These are phyloP conservation scores for Saitozyma sp. DNA, from an alignment of 768 basidiomycete species.

Conservation along the genomic window DNA sequence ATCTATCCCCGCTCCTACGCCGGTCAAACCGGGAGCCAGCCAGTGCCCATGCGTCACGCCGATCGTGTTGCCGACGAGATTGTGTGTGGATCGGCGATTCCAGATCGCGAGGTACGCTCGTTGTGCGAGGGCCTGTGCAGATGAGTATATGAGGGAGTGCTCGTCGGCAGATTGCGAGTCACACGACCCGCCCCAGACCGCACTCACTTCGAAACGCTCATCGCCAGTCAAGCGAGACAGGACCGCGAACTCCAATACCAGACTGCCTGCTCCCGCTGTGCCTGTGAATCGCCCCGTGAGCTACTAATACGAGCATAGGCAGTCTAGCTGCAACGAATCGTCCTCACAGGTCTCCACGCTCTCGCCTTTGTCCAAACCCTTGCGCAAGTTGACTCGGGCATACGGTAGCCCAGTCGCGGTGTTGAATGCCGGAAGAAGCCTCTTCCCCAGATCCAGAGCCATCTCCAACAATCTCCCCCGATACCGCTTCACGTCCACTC, in stretches of 20 bases:
- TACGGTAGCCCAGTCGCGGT: constrained; percentile 90
- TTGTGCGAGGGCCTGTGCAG: constrained; percentile 65
- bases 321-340: neutral
- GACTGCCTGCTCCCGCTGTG: constrained; percentile 86
- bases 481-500: constrained; percentile 70
- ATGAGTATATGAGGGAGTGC: neutral
- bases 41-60: constrained; percentile 77
- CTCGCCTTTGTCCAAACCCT: constrained; percentile 75
- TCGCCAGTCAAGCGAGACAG: constrained; percentile 88
- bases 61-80: constrained; percentile 83
- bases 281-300: constrained; percentile 56
- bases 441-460: constrained; percentile 81
- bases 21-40: constrained; percentile 71
- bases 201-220: constrained; percentile 69
- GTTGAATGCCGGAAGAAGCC: constrained; percentile 85
- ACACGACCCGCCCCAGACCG: neutral
- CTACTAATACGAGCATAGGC: neutral
- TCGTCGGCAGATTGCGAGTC: neutral
- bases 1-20: constrained; percentile 92
- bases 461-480: constrained; percentile 68
- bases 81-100: constrained; percentile 83
- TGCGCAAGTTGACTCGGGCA: constrained; percentile 82
- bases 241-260: constrained; percentile 92
- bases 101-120: constrained; percentile 91
- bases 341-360: constrained; percentile 76